These are phyloP conservation scores for Yarrowia sp. DNA, from an alignment of 805 yeast genomes.

Conservation along the genomic window DNA sequence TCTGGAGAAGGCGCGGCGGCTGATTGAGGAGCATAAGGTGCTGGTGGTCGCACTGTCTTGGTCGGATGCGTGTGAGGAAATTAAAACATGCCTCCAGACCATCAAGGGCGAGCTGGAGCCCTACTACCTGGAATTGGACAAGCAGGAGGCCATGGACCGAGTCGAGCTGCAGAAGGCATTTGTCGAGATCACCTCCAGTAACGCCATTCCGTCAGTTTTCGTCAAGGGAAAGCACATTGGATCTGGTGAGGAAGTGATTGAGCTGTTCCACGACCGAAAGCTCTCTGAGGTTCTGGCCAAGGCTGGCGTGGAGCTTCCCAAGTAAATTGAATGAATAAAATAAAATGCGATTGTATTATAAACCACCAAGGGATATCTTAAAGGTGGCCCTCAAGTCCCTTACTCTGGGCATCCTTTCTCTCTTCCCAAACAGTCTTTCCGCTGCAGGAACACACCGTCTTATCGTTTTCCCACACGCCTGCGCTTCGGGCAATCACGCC, in stretches of 20 bases:
- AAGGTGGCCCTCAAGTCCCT: conserved; percentile 54
- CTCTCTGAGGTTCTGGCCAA: conserved; percentile 21
- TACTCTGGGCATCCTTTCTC: conserved; percentile 71
- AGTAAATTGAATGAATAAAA: conserved; percentile 1
- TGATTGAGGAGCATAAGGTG: conserved; percentile 26
- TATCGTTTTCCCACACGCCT: conserved; percentile 96
- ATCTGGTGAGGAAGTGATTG: conserved; percentile 53
- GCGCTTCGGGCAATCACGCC: conserved; percentile 97
- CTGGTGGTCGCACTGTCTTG: conserved; percentile 30
- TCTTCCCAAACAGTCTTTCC: conserved; percentile 98
- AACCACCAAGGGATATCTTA: background rate
- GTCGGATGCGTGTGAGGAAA: conserved; percentile 32
- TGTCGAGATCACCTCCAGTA: conserved; percentile 62
- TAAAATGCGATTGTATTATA: conserved; percentile 5
- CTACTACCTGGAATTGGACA: conserved; percentile 62
- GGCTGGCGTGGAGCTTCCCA: conserved; percentile 31
- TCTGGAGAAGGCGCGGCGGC: conserved; percentile 28
- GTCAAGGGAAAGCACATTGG: conserved; percentile 66
- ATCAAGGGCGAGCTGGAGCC: conserved; percentile 36
- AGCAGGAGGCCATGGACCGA: conserved; percentile 57
- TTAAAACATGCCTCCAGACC: conserved; percentile 14
- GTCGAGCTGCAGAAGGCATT: conserved; percentile 61
- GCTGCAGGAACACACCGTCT: conserved; percentile 90
- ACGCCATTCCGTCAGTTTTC: conserved; percentile 75
- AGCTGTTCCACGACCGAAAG: conserved; percentile 41